These are phyloP conservation scores for Suhomyces wounanorum DNA, from an alignment of 1,139 yeast species.

Conservation along the genomic window DNA sequence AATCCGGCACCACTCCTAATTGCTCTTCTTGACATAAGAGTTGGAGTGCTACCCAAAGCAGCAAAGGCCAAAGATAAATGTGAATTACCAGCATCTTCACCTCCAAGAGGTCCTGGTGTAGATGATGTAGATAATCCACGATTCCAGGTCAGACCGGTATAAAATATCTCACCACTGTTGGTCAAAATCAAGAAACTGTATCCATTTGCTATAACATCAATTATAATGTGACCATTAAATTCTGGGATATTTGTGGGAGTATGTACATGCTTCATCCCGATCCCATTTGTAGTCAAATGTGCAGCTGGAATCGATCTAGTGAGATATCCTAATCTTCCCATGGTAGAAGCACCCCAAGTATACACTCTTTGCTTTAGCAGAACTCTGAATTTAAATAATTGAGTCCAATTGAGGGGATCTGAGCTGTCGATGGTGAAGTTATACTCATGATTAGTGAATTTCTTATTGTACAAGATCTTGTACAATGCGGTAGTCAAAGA, in stretches of 20 bases:
- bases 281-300: constrained; percentile 22
- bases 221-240: constrained; percentile 40
- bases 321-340: constrained; percentile 61
- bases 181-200: constrained; percentile 65
- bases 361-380: constrained; percentile 44
- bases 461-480: constrained; percentile 52
- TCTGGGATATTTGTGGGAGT: constrained; percentile 42
- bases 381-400: constrained; percentile 46
- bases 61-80: constrained; percentile 9
- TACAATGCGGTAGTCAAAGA: constrained; percentile 38
- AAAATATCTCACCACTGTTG: constrained; percentile 52
- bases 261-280: constrained; percentile 31
- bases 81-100: constrained; percentile 20
- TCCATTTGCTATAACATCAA: constrained; percentile 68
- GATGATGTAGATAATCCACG: constrained; percentile 23
- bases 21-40: constrained; percentile 18
- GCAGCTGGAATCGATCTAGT: constrained; percentile 30
- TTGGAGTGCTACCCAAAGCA: constrained; percentile 9
- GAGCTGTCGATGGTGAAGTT: constrained; percentile 23
- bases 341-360: constrained; percentile 64
- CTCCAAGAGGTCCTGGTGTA: constrained; percentile 26
- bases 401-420: constrained; percentile 49
- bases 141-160: constrained; percentile 55
- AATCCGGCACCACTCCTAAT: constrained; percentile 14
- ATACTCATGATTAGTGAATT: constrained; percentile 44